These are phyloP conservation scores for Gyrodon lividus DNA, from an alignment of 768 basidiomycete genomes.

Conservation along the genomic window DNA sequence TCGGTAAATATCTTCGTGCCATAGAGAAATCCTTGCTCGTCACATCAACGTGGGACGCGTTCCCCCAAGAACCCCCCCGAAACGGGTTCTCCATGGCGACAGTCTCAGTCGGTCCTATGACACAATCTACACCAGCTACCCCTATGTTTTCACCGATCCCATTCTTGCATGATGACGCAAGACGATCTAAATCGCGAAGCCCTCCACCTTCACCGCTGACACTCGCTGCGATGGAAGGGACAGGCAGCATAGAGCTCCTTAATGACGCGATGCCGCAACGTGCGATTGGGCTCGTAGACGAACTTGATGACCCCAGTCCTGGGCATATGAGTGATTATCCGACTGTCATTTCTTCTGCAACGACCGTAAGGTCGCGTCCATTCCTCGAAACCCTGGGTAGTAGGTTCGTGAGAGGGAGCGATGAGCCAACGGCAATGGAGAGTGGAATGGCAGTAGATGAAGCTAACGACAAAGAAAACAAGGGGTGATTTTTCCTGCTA, in stretches of 20 bases:
- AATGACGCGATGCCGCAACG: slow-evolving; percentile 41
- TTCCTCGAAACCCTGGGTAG: slow-evolving; percentile 56
- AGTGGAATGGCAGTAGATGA: slow-evolving; percentile 40
- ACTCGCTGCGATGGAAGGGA: slow-evolving; percentile 40
- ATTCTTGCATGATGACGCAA: slow-evolving; percentile 81
- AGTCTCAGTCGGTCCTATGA: slow-evolving; percentile 44
- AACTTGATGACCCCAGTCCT: slow-evolving; percentile 80
- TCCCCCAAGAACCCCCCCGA: slow-evolving; percentile 46
- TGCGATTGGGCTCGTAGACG: slow-evolving; percentile 77
- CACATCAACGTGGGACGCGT: slow-evolving; percentile 75
- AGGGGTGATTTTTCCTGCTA: slow-evolving; percentile 35
- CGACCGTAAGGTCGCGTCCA: slow-evolving; percentile 46
- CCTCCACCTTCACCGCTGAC: slow-evolving; percentile 74
- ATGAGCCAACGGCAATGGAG: slow-evolving; percentile 28
- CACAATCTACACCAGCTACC: slow-evolving; percentile 64
- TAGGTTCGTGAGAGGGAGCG: slow-evolving; percentile 58
- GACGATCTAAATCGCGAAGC: slow-evolving; percentile 75
- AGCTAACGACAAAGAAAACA: slow-evolving; percentile 55
- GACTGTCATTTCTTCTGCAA: slow-evolving; percentile 65
- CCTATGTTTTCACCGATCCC: slow-evolving; percentile 87
- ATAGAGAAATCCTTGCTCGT: slow-evolving; percentile 81
- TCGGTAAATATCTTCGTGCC: slow-evolving; percentile 88
- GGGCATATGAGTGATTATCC: slow-evolving; percentile 85
- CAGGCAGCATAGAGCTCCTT: slow-evolving; percentile 34
- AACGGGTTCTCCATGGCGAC: slow-evolving; percentile 28